These are phyloP conservation scores for Syncephalastrum sp. DNA, from an alignment of 371 early-diverging fungal species.

Conservation along the genomic window DNA sequence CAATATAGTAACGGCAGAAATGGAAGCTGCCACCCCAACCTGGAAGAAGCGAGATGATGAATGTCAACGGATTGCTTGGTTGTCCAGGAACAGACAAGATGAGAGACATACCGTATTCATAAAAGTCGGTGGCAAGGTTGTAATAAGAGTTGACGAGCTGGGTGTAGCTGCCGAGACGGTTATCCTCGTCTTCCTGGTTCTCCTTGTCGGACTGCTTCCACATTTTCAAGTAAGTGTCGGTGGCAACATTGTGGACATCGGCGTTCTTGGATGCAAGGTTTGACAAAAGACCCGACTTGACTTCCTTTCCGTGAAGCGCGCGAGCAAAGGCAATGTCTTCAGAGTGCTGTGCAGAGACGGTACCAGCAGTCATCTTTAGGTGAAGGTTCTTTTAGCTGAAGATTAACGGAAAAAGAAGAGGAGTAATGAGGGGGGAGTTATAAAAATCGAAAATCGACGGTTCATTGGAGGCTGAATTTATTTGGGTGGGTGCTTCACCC, in stretches of 20 bases:
- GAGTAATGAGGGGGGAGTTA: neutral
- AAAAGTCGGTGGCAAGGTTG: constrained; percentile 84
- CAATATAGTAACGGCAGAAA: constrained; percentile 78
- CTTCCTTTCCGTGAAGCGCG: constrained; percentile 47
- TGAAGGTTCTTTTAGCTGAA: neutral
- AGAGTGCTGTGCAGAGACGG: constrained; percentile 40
- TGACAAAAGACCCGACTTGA: constrained; percentile 49
- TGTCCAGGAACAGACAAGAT: no score
- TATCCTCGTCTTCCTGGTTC: constrained; percentile 47
- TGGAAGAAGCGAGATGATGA: constrained; percentile 5
- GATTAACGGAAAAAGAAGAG: neutral
- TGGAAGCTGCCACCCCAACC: constrained; percentile 94
- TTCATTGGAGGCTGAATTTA: no score
- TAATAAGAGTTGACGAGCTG: constrained; percentile 79
- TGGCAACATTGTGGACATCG: constrained; percentile 51
- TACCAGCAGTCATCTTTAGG: constrained; percentile 18
- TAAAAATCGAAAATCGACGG: neutral
- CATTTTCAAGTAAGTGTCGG: constrained; percentile 60
- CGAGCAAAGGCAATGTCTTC: constrained; percentile 55
- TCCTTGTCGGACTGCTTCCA: constrained; percentile 57
- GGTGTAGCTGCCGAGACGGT: constrained; percentile 65
- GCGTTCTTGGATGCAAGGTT: constrained; percentile 58
- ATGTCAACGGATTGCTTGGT: neutral
- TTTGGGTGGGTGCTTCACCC: no score
- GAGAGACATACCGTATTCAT: constrained; percentile 33